Evolutionary conservation across 2,329 filamentous ascomycete species (phyloP).

Genomic region (Bipolaris victoriae): DNA sequence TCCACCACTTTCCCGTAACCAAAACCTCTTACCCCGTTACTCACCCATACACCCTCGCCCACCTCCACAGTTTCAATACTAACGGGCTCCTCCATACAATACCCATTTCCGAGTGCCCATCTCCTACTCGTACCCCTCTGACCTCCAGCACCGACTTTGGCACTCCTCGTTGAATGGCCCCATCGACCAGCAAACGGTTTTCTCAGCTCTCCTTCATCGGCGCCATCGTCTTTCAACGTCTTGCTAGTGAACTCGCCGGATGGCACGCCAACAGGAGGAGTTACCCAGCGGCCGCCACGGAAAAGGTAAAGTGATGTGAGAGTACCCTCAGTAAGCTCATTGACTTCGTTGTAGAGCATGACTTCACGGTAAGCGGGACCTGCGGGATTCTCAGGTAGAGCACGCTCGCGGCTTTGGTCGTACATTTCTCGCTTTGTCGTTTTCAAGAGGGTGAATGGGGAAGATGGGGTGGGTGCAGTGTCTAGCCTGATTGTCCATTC

Average conservation of each 20-base stretch:
- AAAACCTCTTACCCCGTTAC: constrained; percentile 86
- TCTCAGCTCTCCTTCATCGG: constrained; percentile 45
- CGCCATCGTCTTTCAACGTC: constrained; percentile 24
- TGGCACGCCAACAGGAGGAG: constrained; percentile 63
- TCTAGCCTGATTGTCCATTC: constrained; percentile 63
- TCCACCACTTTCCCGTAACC: constrained; percentile 44
- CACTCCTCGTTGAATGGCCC: constrained; percentile 47
- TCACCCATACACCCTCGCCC: constrained; percentile 85
- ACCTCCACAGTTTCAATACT: constrained; percentile 65
- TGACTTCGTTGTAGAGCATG: constrained; percentile 69
- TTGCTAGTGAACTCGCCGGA: constrained; percentile 29
- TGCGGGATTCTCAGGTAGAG: constrained; percentile 54
- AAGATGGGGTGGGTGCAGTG: constrained; percentile 56
- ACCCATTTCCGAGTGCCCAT: constrained; percentile 74
- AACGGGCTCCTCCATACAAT: constrained; percentile 72
- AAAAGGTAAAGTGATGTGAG: constrained; percentile 83
- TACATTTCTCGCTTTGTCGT: constrained; percentile 79
- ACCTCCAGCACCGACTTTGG: constrained; percentile 71
- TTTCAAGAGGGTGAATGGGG: constrained; percentile 82
- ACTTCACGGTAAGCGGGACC: constrained; percentile 66
- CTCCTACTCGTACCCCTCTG: constrained; percentile 81
- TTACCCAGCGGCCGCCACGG: constrained; percentile 76
- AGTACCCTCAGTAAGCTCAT: constrained; percentile 82
- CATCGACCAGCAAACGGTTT: constrained; percentile 47
- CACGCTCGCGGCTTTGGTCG: constrained; percentile 69